Evolutionary conservation across 148 eudicot genomes (phyloP), one percentile per base, ranked within the genome.

Genomic region (Amaranthus hypochondriacus): DNA sequence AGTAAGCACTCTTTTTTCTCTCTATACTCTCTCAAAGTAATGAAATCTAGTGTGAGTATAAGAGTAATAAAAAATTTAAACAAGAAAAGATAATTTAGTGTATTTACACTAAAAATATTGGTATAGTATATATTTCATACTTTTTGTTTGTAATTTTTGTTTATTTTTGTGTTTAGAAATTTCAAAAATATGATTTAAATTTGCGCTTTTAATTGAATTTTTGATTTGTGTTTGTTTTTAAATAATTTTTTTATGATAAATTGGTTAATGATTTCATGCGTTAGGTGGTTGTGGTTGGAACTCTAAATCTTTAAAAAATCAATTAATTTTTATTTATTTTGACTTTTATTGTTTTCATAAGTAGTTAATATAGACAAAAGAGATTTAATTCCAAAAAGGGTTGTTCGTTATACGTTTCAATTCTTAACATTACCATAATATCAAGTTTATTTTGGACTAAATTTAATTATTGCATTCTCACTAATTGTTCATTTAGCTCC

Each of bases 21-120:
- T 68, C 76, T 73, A 66, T 52, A 51, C 77, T 68, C 72, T 68
- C 68, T 53, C 72, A 44, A 56, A 65, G 70, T 71, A 54, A 52
- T 53, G 56, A 49, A 46, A 62, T 62, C 60, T 54, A 70, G 56
- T 28, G 21, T 15, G 65, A 21, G 64, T 46, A 28, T 66, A 56
- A 28, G 49, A 47, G 73, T 42, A 18, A 71, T 13, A 12, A 51
- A 61, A 61, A 28, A 70, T 66, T 65, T 53, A 69, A 70, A 21
- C 50, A n/a, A 52, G 61, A 57, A 69, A 56, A 50, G 39, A 7
- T 18, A 28, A 28, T 28, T 28, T 28, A 28, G 39, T 13, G 64
- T 12, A 21, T 12, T 60, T 2, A 21, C 46, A 28, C 64, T 60
- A 43, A 60, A 21, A 60, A 60, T 28, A 21, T 0, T 28, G 0